A percentile compares a stretch with the other conserved stretches of the same genome.
Conservation (phyloP, 495 filamentous ascomycete genomes). For the Pseudevernia furfuracea region DNA sequence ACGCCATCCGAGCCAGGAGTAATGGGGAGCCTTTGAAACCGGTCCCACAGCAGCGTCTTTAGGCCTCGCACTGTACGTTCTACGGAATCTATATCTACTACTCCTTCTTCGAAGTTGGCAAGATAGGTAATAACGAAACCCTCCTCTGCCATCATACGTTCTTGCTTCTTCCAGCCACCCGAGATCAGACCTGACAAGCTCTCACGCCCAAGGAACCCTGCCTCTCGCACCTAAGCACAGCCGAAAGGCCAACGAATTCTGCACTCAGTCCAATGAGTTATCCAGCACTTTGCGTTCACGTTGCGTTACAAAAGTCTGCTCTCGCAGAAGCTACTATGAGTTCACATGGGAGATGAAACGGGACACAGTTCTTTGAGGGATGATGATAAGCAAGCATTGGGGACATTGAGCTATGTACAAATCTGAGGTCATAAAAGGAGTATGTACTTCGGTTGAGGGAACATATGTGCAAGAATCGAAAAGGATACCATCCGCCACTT, state of each 20-base stretch:
- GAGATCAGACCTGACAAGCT: too few relatives aligned
- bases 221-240: too few relatives aligned
- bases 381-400: neutral
- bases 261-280: too few relatives aligned
- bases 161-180: too few relatives aligned
- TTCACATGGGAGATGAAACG: neutral
- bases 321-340: neutral
- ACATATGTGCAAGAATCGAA: conserved; percentile 12
- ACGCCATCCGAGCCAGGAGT: neutral
- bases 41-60: neutral
- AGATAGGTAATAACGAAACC: too few relatives aligned
- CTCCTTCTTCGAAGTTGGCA: neutral
- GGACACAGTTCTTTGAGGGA: neutral
- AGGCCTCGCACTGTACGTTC: neutral
- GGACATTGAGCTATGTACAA: neutral
- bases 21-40: neutral
- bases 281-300: too few relatives aligned
- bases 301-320: too few relatives aligned
- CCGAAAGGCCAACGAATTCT: too few relatives aligned
- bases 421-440: neutral
- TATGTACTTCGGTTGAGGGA: neutral
- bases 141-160: too few relatives aligned
- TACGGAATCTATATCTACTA: neutral
- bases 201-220: too few relatives aligned
- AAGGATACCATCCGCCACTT: neutral